Conservation (phyloP, 78 protist species). For the Dictyostelium purpureum region DNA sequence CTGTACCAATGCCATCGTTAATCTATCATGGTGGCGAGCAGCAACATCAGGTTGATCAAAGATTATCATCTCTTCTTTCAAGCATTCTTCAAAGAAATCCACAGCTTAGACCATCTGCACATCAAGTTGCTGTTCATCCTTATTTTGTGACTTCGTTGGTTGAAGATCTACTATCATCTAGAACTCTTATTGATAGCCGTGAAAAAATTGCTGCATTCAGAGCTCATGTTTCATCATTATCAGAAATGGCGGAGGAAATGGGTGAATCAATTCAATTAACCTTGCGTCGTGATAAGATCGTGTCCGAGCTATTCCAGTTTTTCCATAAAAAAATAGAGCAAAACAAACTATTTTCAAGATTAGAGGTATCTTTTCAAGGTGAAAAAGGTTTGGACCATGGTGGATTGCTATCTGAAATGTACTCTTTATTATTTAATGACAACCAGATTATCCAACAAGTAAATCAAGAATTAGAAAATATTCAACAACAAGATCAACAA, state of each 20-base stretch:
- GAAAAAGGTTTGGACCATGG: conserved; percentile 73
- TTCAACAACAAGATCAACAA: neutral
- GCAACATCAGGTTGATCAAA: conserved; percentile 17
- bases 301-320: conserved; percentile 29
- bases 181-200: conserved; percentile 30
- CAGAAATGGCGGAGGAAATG: conserved; percentile 33
- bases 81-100: conserved; percentile 21
- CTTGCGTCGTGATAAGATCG: neutral
- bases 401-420: conserved; percentile 55
- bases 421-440: conserved; percentile 37
- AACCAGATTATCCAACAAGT: neutral
- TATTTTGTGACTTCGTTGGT: conserved; percentile 54
- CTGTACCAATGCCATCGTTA: neutral
- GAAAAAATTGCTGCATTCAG: conserved; percentile 69
- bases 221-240: conserved; percentile 39
- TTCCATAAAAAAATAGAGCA: conserved; percentile 21
- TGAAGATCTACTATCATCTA: conserved; percentile 16
- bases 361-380: conserved; percentile 54
- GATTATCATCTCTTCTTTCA: neutral
- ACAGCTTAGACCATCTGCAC: conserved; percentile 21
- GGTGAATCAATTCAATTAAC: conserved; percentile 1
- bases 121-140: conserved; percentile 72
- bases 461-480: neutral
- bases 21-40: too few relatives aligned
- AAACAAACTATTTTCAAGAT: conserved; percentile 9